Evolutionary conservation across 805 yeast species (phyloP), one percentile per base, ranked within the genome.

Genomic region (Wickerhamiella occidentalis): DNA sequence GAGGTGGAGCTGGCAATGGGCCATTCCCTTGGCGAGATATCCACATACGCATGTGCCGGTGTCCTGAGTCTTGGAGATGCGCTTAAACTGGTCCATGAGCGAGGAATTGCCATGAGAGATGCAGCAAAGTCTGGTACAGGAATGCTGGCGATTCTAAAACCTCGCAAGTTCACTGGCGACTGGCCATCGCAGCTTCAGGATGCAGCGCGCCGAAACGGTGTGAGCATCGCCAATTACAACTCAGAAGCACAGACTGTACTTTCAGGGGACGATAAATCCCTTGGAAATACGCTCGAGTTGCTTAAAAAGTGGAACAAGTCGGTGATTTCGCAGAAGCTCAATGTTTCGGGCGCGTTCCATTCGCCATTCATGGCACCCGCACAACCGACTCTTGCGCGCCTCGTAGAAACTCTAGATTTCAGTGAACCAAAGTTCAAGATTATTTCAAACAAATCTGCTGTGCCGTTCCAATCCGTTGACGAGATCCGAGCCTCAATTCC

Each of bases 271-370:
- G 51, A 50, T 5, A 37, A 44, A 1, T 59, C 56, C 1, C 53
- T 76, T 1, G 55, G 56, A 6, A 48, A 51, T 2, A 58, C 61
- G 9, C 54, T 70, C 0, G 53, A 52, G 3, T 50, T 55, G 25
- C 37, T 57, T 13, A 53, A 60, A 12, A 55, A 56, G 43, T 40
- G 54, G 44, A 55, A 55, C 43, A 49, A 54, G 15, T 54, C 63
- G 5, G 50, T 65, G 15, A 56, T 62, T 46, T 47, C 62, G 7
- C 61, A 60, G 7, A 54, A 51, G 25, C 57, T 76, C 41, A 69
- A 74, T 1, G 79, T 75, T 6, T 59, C 66, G 2, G 70, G 76
- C 1, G 79, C 81, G 15, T 76, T 76, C 59, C 81, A 76, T 58
- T 70, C 68, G 33, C 50, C 57, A 3, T 51, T 65, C 11, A 63